phyloP scores from a whole-genome alignment of 345 rosid genomes.

The Lagerstroemia speciosa region DNA sequence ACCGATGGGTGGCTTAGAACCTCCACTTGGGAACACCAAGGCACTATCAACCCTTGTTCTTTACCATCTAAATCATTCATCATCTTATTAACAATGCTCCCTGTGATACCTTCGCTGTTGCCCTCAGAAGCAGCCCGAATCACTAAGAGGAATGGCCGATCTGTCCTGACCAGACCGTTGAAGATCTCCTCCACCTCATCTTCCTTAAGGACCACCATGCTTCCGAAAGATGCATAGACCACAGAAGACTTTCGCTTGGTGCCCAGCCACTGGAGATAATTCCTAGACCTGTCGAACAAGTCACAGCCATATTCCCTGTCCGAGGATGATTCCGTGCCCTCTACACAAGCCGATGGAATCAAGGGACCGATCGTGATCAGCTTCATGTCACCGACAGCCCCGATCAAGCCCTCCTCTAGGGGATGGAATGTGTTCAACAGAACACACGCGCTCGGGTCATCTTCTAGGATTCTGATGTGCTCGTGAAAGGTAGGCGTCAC shows the following conservation, averaged over 20 bases:
- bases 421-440: conserved; percentile 51
- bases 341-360: conserved; percentile 25
- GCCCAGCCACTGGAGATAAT: conserved; percentile 33
- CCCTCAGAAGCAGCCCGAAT: conserved; percentile 8
- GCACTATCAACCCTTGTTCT: conserved; percentile 19
- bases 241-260: conserved; percentile 24
- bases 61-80: background rate
- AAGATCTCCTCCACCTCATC: conserved; percentile 23
- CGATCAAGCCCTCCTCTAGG: conserved; percentile 37
- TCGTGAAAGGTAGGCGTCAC: conserved; percentile 11
- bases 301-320: conserved; percentile 25
- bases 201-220: conserved; percentile 13
- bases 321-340: background rate
- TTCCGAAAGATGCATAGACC: conserved; percentile 34
- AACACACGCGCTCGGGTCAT: conserved; percentile 35
- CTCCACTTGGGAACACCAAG: conserved; percentile 37
- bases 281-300: conserved; percentile 17
- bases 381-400: conserved; percentile 14
- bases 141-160: conserved; percentile 26
- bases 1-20: conserved; percentile 25
- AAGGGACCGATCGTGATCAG: conserved; percentile 43
- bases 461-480: conserved; percentile 25
- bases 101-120: background rate
- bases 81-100: background rate
- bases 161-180: conserved; percentile 6